These are phyloP conservation scores for Silene coronaria DNA, from an alignment of 179 eudicot species.

Conservation along the genomic window DNA sequence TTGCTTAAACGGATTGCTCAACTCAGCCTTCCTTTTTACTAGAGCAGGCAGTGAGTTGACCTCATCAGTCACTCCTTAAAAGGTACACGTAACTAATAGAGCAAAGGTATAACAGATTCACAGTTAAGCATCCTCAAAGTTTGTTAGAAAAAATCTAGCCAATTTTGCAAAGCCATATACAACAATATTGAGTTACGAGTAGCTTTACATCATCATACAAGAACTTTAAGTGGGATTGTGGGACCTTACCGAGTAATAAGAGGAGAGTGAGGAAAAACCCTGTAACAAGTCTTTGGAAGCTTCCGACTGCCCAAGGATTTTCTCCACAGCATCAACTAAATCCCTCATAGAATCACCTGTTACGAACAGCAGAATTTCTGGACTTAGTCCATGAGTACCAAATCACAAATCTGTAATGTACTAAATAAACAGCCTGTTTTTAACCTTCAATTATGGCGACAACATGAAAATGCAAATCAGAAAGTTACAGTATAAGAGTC, in stretches of 20 bases:
- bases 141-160: background rate
- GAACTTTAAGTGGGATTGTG: constrained; percentile 13
- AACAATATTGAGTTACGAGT: background rate
- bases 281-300: constrained; percentile 40
- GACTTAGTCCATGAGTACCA: background rate
- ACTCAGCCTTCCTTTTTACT: no score
- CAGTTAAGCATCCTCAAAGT: background rate
- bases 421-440: background rate
- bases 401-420: background rate
- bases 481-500: background rate
- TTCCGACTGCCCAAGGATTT: constrained; percentile 40
- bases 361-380: constrained; percentile 3
- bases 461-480: background rate
- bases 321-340: constrained; percentile 34
- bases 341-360: constrained; percentile 36
- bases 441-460: background rate
- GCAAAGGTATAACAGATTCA: background rate
- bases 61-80: no score
- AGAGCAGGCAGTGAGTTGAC: no score
- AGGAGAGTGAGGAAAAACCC: constrained; percentile 39
- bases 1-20: no score
- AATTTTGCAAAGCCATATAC: background rate
- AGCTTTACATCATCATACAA: background rate
- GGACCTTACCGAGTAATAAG: constrained; percentile 52
- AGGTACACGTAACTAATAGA: background rate